Conservation (phyloP, 805 yeast genomes). For the Lachancea kluyveri region DNA sequence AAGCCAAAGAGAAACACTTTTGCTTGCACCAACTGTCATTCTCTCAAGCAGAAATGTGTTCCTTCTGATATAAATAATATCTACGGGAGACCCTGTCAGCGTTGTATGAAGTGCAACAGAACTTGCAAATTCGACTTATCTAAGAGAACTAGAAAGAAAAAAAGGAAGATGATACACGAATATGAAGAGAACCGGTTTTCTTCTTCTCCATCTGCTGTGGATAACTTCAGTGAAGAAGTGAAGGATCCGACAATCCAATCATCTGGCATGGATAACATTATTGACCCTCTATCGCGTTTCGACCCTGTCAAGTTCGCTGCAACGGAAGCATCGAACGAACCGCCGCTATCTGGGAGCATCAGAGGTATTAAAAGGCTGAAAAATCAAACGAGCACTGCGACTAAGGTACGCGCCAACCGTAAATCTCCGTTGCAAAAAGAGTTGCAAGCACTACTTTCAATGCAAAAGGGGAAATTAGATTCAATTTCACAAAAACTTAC, state of each 20-base stretch:
- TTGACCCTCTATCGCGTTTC: no score
- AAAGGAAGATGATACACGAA: conserved; percentile 19
- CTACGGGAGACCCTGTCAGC: conserved; percentile 59
- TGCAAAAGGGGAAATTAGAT: conserved; percentile 31
- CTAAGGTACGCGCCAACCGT: conserved; percentile 1
- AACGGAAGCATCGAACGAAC: no score
- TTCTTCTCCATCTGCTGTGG: no score
- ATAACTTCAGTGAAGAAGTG: no score
- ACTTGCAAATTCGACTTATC: conserved; percentile 62
- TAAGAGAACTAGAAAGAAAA: conserved; percentile 46
- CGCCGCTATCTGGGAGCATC: no score
- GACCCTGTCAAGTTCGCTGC: no score
- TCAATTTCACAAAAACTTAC: conserved; percentile 36
- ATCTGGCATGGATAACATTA: no score
- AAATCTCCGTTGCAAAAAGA: conserved; percentile 3
- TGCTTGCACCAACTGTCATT: conserved; percentile 51
- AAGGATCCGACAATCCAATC: no score
- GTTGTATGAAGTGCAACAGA: conserved; percentile 62
- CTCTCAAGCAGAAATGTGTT: conserved; percentile 77
- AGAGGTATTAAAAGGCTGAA: no score
- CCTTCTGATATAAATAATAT: conserved; percentile 46
- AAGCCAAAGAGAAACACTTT: conserved; percentile 29
- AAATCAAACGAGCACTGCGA: not conserved
- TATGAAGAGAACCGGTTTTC: no score
- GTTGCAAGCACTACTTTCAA: conserved; percentile 17